A percentile compares a stretch with the other conserved stretches of the same genome.
phyloP scores from a whole-genome alignment of 306 rosid genomes.

The Parietaria judaica region DNA sequence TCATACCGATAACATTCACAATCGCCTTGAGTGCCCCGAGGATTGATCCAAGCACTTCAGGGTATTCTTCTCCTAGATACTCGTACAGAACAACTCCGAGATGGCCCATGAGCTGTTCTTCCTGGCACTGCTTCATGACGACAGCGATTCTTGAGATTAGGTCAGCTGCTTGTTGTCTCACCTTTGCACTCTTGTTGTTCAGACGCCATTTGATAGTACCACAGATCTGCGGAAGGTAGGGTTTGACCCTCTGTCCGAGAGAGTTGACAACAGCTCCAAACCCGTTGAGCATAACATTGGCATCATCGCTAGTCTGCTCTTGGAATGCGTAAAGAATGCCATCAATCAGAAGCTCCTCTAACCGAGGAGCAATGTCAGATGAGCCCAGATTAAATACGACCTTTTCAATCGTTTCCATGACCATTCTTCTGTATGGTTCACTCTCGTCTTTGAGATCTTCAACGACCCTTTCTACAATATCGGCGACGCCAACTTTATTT shows the following conservation, averaged over 20 bases:
- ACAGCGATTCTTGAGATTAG: constrained; percentile 93
- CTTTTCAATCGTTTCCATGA: constrained; percentile 97
- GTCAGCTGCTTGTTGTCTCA: constrained; percentile 93
- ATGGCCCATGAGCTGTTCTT: constrained; percentile 96
- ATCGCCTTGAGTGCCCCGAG: constrained; percentile 92
- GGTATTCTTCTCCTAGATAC: constrained; percentile 95
- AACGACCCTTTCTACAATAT: constrained; percentile 86
- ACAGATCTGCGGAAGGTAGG: constrained; percentile 92
- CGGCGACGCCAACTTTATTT: constrained; percentile 91
- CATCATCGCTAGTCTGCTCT: constrained; percentile 99
- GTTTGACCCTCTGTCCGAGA: constrained; percentile 91
- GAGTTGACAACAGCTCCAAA: constrained; percentile 93
- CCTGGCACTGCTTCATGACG: constrained; percentile 97
- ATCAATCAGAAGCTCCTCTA: constrained; percentile 93
- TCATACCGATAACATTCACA: constrained; percentile 97
- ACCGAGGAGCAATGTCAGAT: constrained; percentile 76
- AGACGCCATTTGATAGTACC: constrained; percentile 97
- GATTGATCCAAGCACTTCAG: constrained; percentile 90
- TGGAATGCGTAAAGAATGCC: constrained; percentile 96
- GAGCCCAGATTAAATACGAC: constrained; percentile 91
- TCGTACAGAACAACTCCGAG: constrained; percentile 93
- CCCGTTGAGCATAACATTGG: constrained; percentile 95
- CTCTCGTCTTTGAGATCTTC: constrained; percentile 98
- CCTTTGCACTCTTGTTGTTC: constrained; percentile 96
- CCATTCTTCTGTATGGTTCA: constrained; percentile 96